Base-by-base conservation (phyloP, 164 flowering plant genomes). In the Tinospora cordifolia region DNA sequence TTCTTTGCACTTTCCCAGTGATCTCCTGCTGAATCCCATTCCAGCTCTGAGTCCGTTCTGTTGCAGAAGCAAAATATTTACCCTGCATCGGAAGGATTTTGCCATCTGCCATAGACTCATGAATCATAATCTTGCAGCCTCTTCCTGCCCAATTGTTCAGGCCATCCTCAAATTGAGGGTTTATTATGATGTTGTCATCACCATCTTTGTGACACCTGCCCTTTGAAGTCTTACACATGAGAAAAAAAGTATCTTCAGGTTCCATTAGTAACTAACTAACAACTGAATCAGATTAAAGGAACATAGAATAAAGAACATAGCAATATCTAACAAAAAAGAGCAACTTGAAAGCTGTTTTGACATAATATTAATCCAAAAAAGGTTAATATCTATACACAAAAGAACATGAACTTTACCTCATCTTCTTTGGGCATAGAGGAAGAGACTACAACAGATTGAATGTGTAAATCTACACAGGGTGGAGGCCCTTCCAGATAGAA, bases 21-120 rank as follows among this genome's bases (percentile, higher is more conserved):
- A 94, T 88, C 64, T 88, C 99, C 81, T 92, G 98, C 81, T 92
- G 95, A 77, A 94, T 86, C 2, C 97, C 97, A 46, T 92, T 90
- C 97, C 97, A 94, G 71, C 40, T 82, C 72, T 90, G 93, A 3
- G 87, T 80, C 13, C 95, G 88, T 39, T 85, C 88, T 8, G 87
- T 88, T 75, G 97, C 87, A 72, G 91, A 81, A 67, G 88, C 99
- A 80, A 94, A 92, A 66, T 72, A 75, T 65, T 86, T 90, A 57
- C 97, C 99, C 40, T 85, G 72, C 51, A 65, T 78, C 34, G 97
- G 97, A 70, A 87, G 76, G 11, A 94, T 79, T 79, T 89, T 88
- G 19, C 97, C 97, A 76, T 83, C 89, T 40, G 76, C 94, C 90
- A 91, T 85, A 3, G 97, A 88, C 47, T 88, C 87, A 68, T 90